Conservation (phyloP, 441 rosid species). For the Mallotus japonicus region DNA sequence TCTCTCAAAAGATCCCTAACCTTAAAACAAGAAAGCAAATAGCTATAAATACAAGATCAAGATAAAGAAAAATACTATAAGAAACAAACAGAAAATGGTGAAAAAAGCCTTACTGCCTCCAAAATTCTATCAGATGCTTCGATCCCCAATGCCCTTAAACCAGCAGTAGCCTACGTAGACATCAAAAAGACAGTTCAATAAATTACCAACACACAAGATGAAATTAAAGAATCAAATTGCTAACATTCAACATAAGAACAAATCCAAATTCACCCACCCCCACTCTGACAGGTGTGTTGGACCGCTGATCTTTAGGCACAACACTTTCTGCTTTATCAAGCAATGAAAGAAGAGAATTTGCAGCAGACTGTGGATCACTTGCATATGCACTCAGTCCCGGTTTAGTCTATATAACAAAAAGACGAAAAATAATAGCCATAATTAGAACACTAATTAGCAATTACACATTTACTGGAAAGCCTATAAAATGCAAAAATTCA, state of each 20-base stretch:
- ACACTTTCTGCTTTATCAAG: slow-evolving; percentile 77
- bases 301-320: slow-evolving; percentile 69
- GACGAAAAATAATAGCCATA: neutral
- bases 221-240: neutral
- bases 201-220: slow-evolving; percentile 9
- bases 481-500: too few species aligned
- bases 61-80: slow-evolving; percentile 14
- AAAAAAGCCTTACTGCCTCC: slow-evolving; percentile 52
- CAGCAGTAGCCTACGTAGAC: slow-evolving; percentile 81
- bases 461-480: too few species aligned
- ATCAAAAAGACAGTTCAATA: slow-evolving; percentile 20
- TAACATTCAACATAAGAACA: neutral
- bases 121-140: slow-evolving; percentile 77
- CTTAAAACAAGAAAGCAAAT: slow-evolving; percentile 37
- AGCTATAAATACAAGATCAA: slow-evolving; percentile 18
- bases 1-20: slow-evolving; percentile 83
- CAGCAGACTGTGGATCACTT: slow-evolving; percentile 66
- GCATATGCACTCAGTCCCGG: slow-evolving; percentile 89
- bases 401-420: slow-evolving; percentile 42
- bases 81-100: slow-evolving; percentile 10
- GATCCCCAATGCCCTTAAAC: slow-evolving; percentile 76
- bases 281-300: slow-evolving; percentile 87
- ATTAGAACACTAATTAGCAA: too few species aligned
- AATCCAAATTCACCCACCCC: slow-evolving; percentile 58
- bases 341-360: slow-evolving; percentile 59